These are phyloP conservation scores for Chaetoceros muelleri DNA, from an alignment of 108 stramenopile species.

Conservation along the genomic window DNA sequence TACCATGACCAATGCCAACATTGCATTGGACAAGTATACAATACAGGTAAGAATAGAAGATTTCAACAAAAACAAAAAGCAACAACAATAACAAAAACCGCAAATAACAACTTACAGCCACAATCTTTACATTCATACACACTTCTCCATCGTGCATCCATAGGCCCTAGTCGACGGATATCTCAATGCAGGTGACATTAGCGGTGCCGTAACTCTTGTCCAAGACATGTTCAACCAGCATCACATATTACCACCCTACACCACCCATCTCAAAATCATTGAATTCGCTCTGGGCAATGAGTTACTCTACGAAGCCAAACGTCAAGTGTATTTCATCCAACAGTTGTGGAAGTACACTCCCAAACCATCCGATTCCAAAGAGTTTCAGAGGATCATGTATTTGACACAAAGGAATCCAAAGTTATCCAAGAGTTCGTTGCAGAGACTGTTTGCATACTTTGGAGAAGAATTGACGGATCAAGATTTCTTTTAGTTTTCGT, in stretches of 20 bases:
- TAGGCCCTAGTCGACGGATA: slow-evolving; percentile 60
- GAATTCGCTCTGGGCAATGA: slow-evolving; percentile 63
- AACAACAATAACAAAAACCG: too few relatives aligned
- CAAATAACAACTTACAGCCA: too few relatives aligned
- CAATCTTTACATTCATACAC: too few relatives aligned
- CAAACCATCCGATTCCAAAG: slow-evolving; percentile 41
- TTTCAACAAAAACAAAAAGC: too few relatives aligned
- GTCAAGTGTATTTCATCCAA: slow-evolving; percentile 76
- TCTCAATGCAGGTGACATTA: slow-evolving; percentile 65
- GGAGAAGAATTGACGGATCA: slow-evolving; percentile 54
- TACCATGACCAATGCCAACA: slow-evolving; percentile 42
- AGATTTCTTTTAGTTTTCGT: slow-evolving; percentile 66
- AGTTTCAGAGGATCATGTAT: slow-evolving; percentile 37
- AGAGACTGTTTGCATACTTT: slow-evolving; percentile 71
- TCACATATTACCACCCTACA: slow-evolving; percentile 66
- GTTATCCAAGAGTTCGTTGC: slow-evolving; percentile 54
- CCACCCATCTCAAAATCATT: slow-evolving; percentile 74
- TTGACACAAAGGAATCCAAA: slow-evolving; percentile 55
- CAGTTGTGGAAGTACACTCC: slow-evolving; percentile 76
- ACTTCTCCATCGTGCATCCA: too few relatives aligned
- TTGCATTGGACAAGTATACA: slow-evolving; percentile 49
- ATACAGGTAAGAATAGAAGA: too few relatives aligned
- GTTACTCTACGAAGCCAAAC: slow-evolving; percentile 67
- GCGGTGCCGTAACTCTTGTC: slow-evolving; percentile 39
- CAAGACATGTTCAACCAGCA: slow-evolving; percentile 82